A percentile compares a stretch with the other conserved stretches of the same genome.
phyloP scores from a whole-genome alignment of 1,139 yeast species.

The Saccharomyces hybrid region DNA sequence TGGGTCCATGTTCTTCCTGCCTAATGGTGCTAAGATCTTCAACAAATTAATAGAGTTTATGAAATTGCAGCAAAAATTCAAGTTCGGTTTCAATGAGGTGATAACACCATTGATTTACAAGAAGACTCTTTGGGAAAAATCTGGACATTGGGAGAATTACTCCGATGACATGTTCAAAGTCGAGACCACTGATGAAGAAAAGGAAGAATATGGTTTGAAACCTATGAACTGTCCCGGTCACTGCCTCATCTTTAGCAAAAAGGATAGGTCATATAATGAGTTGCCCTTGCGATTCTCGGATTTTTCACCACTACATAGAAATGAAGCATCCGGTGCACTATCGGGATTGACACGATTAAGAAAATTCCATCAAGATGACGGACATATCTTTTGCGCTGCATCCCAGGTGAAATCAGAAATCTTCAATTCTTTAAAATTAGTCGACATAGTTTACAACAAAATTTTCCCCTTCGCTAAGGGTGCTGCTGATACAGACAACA shows the following conservation, averaged over 20 bases:
- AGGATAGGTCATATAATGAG: slow-evolving; percentile 83
- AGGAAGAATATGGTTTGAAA: slow-evolving; percentile 70
- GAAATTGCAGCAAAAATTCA: slow-evolving; percentile 69
- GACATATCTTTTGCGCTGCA: slow-evolving; percentile 86
- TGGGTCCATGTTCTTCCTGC: slow-evolving; percentile 81
- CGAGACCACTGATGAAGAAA: slow-evolving; percentile 36
- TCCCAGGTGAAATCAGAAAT: slow-evolving; percentile 80
- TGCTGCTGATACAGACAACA: slow-evolving; percentile 14
- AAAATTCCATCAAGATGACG: slow-evolving; percentile 97
- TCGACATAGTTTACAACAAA: slow-evolving; percentile 62
- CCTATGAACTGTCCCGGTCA: slow-evolving; percentile 99
- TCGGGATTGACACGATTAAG: slow-evolving; percentile 92
- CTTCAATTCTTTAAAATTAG: slow-evolving; percentile 59
- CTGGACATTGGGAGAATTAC: slow-evolving; percentile 96
- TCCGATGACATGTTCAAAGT: slow-evolving; percentile 91
- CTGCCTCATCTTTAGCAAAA: slow-evolving; percentile 73
- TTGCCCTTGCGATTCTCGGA: slow-evolving; percentile 86
- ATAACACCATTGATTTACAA: slow-evolving; percentile 88
- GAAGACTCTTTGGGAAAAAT: slow-evolving; percentile 75
- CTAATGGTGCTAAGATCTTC: slow-evolving; percentile 84
- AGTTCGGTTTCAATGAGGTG: slow-evolving; percentile 86
- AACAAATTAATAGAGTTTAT: slow-evolving; percentile 71
- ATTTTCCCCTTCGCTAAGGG: slow-evolving; percentile 56
- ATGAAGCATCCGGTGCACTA: slow-evolving; percentile 91
- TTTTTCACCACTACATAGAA: slow-evolving; percentile 89